These are phyloP conservation scores for Penicillium concentricum DNA, from an alignment of 2,329 filamentous ascomycete species.

Conservation along the genomic window DNA sequence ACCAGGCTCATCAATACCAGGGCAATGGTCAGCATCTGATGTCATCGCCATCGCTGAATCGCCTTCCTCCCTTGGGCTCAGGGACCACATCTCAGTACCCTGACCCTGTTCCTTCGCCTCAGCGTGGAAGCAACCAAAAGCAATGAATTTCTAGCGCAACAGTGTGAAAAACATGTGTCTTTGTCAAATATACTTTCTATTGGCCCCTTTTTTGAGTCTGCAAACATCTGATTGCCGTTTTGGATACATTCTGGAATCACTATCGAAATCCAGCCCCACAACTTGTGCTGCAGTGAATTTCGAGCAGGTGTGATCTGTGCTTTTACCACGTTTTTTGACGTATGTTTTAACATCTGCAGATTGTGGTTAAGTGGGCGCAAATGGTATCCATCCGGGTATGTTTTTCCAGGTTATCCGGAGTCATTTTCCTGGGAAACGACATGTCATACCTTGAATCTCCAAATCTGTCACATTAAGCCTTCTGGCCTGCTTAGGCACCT, in stretches of 20 bases:
- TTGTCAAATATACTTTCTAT: not conserved
- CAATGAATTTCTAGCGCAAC: constrained; percentile 1
- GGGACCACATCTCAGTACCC: constrained; percentile 24
- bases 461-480: not conserved
- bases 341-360: constrained; percentile 10
- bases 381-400: constrained; percentile 3
- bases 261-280: not conserved
- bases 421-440: constrained; percentile 14
- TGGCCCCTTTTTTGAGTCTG: not conserved
- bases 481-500: not conserved
- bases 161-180: not conserved
- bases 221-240: not conserved
- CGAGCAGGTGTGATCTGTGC: not conserved
- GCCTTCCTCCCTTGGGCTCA: constrained; percentile 33
- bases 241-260: not conserved
- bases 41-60: constrained; percentile 36
- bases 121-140: constrained; percentile 6
- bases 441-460: not conserved
- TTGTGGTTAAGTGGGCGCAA: constrained; percentile 7
- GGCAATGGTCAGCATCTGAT: constrained; percentile 28
- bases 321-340: not conserved
- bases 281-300: not conserved
- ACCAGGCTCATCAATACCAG: constrained; percentile 16
- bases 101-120: constrained; percentile 24
- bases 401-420: constrained; percentile 9